Percentiles rank a stretch among this genome's conserved stretches.
These are phyloP conservation scores for Penicillium parvum DNA, from an alignment of 495 filamentous ascomycete genomes.

Conservation along the genomic window DNA sequence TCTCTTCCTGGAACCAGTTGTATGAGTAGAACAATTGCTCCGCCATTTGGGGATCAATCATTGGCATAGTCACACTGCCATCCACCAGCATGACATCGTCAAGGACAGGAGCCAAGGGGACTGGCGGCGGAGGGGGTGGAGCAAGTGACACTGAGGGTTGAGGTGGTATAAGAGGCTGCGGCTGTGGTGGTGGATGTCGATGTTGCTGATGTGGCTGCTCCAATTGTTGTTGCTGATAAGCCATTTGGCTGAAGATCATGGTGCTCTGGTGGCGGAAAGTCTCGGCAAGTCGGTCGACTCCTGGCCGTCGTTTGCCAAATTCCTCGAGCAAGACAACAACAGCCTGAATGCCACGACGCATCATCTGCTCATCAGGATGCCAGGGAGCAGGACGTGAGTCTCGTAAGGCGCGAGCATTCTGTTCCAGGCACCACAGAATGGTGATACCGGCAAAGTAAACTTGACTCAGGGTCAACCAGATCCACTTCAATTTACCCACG, in stretches of 20 bases:
- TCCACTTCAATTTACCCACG: conserved; percentile 50
- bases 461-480: conserved; percentile 52
- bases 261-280: conserved; percentile 45
- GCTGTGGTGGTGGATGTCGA: conserved; percentile 14
- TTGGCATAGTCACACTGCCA: conserved; percentile 30
- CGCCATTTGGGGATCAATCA: conserved; percentile 40
- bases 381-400: conserved; percentile 37
- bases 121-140: conserved; percentile 29
- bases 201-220: conserved; percentile 20
- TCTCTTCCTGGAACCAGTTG: conserved; percentile 45
- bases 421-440: conserved; percentile 46
- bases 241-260: conserved; percentile 44
- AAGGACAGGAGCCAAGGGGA: conserved; percentile 41
- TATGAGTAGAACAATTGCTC: conserved; percentile 42
- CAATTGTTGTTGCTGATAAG: conserved; percentile 33
- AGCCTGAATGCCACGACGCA: conserved; percentile 43
- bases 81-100: conserved; percentile 41
- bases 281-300: conserved; percentile 43
- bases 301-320: conserved; percentile 45
- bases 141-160: conserved; percentile 20
- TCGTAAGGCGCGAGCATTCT: conserved; percentile 42
- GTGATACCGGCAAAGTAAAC: conserved; percentile 49
- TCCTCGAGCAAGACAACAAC: conserved; percentile 47
- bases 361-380: conserved; percentile 43
- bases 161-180: conserved; percentile 23